Evolutionary conservation across 208 protist genomes (phyloP), one percentile per base, ranked within the genome.

Genomic region (Trypanosoma platydactyli): DNA sequence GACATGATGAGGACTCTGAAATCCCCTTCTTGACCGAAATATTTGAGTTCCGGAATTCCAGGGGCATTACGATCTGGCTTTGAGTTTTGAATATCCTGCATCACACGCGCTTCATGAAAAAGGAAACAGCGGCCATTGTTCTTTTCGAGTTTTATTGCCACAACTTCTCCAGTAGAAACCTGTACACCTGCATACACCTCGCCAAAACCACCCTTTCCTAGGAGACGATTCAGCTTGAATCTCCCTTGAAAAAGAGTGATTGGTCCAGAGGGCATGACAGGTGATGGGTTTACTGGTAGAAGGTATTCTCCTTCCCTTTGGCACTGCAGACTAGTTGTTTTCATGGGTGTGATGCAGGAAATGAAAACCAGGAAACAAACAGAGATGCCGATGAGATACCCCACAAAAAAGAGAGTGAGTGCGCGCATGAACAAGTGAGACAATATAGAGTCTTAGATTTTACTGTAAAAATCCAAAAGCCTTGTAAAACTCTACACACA

Each of bases 1-100:
- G 99, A 98, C 87, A 99, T 99, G 48, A 99, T 97, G 73, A 99
- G 93, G 33, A 99, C 96, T 69, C 99, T 98, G 77, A 99, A 99
- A 55, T 99, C 92, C 12, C 97, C 96, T 68, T 99, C 98, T 42
- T 96, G 70, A 4, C 98, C 98, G 84, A 94, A 99, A 72, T 96
- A 99, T 66, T 94, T 94, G 5, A 99, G 86, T 44, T 82, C 88
- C 0, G 98, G 97, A 35, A 99, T 97, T 49, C 98, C 98, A 13
- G 77, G 67, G 22, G 81, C 61, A 51, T 75, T 79, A 29, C 81
- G 81, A 35, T 74, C 58, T 15, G 77, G 76, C 15, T 70, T 71
- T 5, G 74, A 72, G 62, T 84, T 84, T 66, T 94, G 87, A 56
- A 95, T 91, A 1, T 88, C 82, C 61, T 91, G 81, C 77, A 89